Percentiles rank a stretch among this genome's conserved stretches.
Conservation (phyloP, 306 rosid genomes). For the Fagus crenata region DNA sequence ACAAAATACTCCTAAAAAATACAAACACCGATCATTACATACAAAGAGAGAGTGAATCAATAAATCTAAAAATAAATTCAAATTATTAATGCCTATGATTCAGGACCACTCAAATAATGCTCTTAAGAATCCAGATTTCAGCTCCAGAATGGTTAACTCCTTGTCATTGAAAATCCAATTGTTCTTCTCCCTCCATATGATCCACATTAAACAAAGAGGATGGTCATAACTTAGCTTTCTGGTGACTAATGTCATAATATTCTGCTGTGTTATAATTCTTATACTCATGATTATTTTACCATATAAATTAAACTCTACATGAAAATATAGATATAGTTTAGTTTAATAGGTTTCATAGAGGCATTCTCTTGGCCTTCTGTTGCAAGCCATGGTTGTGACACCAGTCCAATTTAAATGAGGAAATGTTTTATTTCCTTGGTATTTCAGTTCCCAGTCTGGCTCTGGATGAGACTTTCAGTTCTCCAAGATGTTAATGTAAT, state of each 20-base stretch:
- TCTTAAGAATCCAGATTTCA: no score
- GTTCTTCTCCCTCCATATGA: no score
- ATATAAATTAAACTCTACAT: background rate
- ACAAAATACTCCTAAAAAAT: no score
- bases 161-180: no score
- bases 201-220: no score
- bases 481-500: slow-evolving; percentile 37
- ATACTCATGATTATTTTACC: background rate
- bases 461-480: slow-evolving; percentile 28
- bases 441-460: slow-evolving; percentile 27
- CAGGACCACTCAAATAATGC: no score
- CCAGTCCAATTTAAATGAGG: slow-evolving; percentile 4
- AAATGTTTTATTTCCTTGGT: slow-evolving; percentile 22
- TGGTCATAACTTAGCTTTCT: background rate
- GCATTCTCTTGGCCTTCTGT: background rate
- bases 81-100: no score
- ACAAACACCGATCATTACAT: no score
- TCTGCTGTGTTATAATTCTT: background rate
- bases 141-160: no score
- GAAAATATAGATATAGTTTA: background rate
- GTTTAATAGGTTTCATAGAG: background rate
- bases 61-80: no score
- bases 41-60: no score
- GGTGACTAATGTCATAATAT: background rate
- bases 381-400: background rate